Conservation (phyloP, 306 rosid species). For the Quercus engelmannii region DNA sequence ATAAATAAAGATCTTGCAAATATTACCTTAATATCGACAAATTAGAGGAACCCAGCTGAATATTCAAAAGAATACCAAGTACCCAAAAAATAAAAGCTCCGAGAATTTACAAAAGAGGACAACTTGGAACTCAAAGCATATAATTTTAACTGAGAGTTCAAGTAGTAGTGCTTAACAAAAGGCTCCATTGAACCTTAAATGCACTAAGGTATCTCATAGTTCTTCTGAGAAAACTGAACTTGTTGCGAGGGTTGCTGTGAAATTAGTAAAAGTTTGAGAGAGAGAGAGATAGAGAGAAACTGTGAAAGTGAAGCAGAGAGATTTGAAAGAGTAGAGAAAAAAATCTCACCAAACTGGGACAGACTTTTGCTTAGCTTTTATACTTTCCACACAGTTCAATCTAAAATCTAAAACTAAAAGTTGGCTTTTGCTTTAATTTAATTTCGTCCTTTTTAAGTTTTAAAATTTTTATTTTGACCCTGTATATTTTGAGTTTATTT, state of each 20-base stretch:
- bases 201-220: constrained; percentile 33
- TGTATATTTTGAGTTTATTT: too few relatives aligned
- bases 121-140: constrained; percentile 9
- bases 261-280: constrained; percentile 20
- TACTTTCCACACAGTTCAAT: background rate
- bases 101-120: background rate
- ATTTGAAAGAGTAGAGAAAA: background rate
- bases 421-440: too few relatives aligned
- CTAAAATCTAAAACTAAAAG: background rate
- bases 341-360: constrained; percentile 14
- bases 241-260: constrained; percentile 11
- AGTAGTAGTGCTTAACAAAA: constrained; percentile 20
- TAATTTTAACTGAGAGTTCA: constrained; percentile 3
- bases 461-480: too few relatives aligned
- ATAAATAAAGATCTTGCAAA: constrained; percentile 40
- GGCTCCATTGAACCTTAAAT: constrained; percentile 28
- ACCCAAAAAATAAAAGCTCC: constrained; percentile 1
- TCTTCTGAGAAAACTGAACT: constrained; percentile 34
- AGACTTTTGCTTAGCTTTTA: constrained; percentile 21
- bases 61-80: constrained; percentile 8
- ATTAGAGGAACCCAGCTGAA: constrained; percentile 41
- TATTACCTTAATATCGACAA: constrained; percentile 67
- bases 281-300: background rate
- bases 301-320: background rate
- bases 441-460: too few relatives aligned